These are phyloP conservation scores for Suhomyces emberorum DNA, from an alignment of 805 yeast genomes.

Conservation along the genomic window DNA sequence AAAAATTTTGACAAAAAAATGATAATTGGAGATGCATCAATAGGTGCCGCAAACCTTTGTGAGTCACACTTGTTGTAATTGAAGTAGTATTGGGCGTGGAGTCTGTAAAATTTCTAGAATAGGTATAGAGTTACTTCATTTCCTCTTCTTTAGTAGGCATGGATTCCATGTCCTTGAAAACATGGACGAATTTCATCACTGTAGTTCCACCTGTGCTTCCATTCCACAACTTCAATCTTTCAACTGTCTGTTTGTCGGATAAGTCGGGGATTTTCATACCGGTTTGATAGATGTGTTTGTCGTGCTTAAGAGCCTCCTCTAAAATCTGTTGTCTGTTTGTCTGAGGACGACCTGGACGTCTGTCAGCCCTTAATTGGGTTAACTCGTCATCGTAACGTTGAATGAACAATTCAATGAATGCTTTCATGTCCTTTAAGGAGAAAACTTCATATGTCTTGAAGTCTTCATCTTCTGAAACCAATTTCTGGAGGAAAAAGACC, in stretches of 20 bases:
- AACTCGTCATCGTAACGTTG: conserved; percentile 75
- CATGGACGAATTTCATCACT: conserved; percentile 48
- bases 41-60: no score
- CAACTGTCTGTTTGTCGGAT: conserved; percentile 56
- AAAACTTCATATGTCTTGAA: conserved; percentile 39
- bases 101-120: no score
- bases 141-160: conserved; percentile 18
- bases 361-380: conserved; percentile 50
- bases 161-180: conserved; percentile 27
- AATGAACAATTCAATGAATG: conserved; percentile 59
- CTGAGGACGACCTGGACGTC: conserved; percentile 89
- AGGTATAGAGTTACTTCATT: no score
- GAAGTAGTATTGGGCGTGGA: no score
- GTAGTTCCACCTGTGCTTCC: conserved; percentile 78
- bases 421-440: conserved; percentile 55
- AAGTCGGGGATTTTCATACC: conserved; percentile 78
- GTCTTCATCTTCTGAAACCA: conserved; percentile 30
- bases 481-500: conserved; percentile 56
- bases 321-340: conserved; percentile 64
- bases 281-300: conserved; percentile 55
- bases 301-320: conserved; percentile 60
- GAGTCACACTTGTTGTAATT: no score
- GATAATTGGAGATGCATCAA: no score
- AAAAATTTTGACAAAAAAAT: no score
- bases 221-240: conserved; percentile 68